Conservation (phyloP, 257 asterid genomes). For the Euphrasia confusa region DNA sequence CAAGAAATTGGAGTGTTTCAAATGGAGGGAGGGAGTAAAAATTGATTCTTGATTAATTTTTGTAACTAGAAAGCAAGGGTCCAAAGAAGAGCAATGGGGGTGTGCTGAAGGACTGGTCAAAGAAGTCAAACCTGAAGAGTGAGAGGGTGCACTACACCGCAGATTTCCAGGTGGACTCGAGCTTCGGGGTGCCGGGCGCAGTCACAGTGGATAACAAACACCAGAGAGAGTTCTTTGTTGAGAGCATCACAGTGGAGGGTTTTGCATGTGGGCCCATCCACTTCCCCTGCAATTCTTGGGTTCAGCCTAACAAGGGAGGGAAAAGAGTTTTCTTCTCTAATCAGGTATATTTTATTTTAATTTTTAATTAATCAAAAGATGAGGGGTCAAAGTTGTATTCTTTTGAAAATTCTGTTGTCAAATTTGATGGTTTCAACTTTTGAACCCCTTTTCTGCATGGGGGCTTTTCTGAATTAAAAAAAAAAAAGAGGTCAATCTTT, state of each 20-base stretch:
- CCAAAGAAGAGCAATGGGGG: constrained; percentile 69
- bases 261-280: constrained; percentile 83
- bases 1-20: no score
- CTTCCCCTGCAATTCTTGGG: constrained; percentile 92
- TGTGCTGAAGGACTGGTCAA: constrained; percentile 80
- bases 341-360: constrained; percentile 37
- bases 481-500: no score
- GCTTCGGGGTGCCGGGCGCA: constrained; percentile 86
- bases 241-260: constrained; percentile 81
- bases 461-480: not conserved
- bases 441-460: not conserved
- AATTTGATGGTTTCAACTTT: not conserved
- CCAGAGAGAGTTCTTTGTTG: constrained; percentile 82
- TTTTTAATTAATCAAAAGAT: no score
- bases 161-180: constrained; percentile 66
- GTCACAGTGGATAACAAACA: constrained; percentile 70
- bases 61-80: constrained; percentile 46
- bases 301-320: constrained; percentile 52
- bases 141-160: constrained; percentile 82
- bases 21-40: no score
- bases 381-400: constrained; percentile 11
- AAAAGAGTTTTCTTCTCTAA: constrained; percentile 80
- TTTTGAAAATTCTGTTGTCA: no score
- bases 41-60: not conserved
- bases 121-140: constrained; percentile 66